Conservation (phyloP, 306 rosid species). For the Fragaria nilgerrensis region DNA sequence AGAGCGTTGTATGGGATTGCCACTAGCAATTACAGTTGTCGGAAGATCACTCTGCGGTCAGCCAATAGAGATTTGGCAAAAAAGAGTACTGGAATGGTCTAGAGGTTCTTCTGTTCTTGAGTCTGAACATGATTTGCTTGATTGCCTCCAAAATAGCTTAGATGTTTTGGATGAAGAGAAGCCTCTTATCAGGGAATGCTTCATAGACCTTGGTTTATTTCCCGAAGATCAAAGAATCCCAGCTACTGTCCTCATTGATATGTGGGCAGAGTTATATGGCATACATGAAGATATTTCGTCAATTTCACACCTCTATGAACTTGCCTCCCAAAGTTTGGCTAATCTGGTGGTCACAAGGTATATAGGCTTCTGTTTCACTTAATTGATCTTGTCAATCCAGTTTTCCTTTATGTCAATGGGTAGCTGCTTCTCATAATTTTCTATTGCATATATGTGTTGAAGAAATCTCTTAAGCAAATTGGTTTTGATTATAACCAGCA, state of each 20-base stretch:
- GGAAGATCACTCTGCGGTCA: conserved; percentile 38
- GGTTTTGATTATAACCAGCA: conserved; percentile 36
- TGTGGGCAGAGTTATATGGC: conserved; percentile 43
- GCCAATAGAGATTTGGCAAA: conserved; percentile 24
- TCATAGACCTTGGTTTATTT: conserved; percentile 58
- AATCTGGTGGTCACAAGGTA: conserved; percentile 12
- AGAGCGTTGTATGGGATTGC: conserved; percentile 41
- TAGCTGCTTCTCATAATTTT: not conserved
- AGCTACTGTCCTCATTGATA: conserved; percentile 8
- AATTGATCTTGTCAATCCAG: conserved; percentile 36
- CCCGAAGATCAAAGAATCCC: conserved; percentile 61
- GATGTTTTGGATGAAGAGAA: conserved; percentile 27
- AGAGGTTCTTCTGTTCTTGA: conserved; percentile 30
- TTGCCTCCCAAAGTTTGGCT: conserved; percentile 34
- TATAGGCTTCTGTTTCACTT: not conserved
- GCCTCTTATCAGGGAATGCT: conserved; percentile 41
- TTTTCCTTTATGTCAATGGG: conserved; percentile 32
- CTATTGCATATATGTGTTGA: not conserved
- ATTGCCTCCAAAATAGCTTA: conserved; percentile 39
- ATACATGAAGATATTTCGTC: conserved; percentile 35
- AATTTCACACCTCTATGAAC: conserved; percentile 35
- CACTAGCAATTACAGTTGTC: conserved; percentile 41
- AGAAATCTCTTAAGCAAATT: not conserved
- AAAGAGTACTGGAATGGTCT: conserved; percentile 18
- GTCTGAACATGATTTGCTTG: conserved; percentile 18